Evolutionary conservation across 2,329 filamentous ascomycete genomes (phyloP), one percentile per base, ranked within the genome.

Genomic region (Cytospora chrysosperma): DNA sequence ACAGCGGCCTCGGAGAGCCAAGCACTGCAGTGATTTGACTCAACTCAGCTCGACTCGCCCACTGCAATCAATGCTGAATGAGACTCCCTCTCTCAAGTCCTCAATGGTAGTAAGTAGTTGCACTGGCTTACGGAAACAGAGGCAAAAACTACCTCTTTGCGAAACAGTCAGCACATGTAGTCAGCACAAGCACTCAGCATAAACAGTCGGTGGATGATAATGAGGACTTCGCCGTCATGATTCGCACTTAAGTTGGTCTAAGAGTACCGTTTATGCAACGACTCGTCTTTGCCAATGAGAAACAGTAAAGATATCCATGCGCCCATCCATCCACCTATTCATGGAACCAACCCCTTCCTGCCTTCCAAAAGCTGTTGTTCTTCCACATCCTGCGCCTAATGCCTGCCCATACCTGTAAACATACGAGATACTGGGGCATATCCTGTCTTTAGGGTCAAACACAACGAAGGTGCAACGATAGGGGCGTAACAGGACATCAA

Each of bases 221-320:
- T 24, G 19, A 15, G 37, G 40, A 34, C 43, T 55, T 40, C 56
- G 63, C 27, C 27, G 21, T 62, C 54, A 13, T 32, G 17, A 59
- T 65, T 59, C 51, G 52, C 56, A n/a, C 43, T 56, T 52, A 52
- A 32, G 61, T 24, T 61, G 54, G 53, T 66, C 61, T 66, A 66
- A 56, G n/a, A 63, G 58, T 49, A 63, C 52, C 64, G 56, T 59
- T 63, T 60, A 66, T 64, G 58, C 64, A 61, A 66, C 61, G 64
- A 66, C 62, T 59, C 59, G 56, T 53, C 50, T 58, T 58, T 56
- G 61, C 57, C 61, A 60, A 58, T 52, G 34, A 53, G 53, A 55
- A 34, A 37, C 37, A 24, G 34, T 37, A 55, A 37, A 27, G 51
- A 27, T 34, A 49, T 43, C 51, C 19, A 34, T 28, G 9, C 47